phyloP scores from a whole-genome alignment of 2,329 filamentous ascomycete genomes.

The Raffaelea arxii region DNA sequence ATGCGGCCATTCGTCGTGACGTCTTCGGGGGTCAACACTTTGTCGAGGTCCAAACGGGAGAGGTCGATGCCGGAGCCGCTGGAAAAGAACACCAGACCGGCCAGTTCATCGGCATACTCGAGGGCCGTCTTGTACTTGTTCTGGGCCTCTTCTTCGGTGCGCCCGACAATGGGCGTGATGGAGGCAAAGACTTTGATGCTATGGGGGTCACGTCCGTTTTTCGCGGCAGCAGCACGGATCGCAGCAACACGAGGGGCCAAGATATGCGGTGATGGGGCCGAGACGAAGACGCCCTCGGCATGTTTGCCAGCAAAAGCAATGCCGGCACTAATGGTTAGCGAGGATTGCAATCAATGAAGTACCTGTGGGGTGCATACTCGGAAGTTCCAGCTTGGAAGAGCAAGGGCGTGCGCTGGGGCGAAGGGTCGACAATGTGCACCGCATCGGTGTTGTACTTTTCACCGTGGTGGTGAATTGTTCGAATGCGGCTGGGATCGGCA shows the following conservation, averaged over 20 bases:
- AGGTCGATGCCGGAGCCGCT: slow-evolving; percentile 17
- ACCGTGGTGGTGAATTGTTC: slow-evolving; percentile 9
- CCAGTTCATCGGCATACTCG: slow-evolving; percentile 12
- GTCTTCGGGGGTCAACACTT: slow-evolving; percentile 9
- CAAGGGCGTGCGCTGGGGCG: slow-evolving; percentile 13
- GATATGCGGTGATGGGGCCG: slow-evolving; percentile 7
- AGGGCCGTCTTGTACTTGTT: slow-evolving; percentile 11
- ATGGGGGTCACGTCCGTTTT: slow-evolving; percentile 11
- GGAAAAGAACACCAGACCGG: slow-evolving; percentile 15
- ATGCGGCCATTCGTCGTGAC: not conserved
- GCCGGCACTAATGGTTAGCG: too few species aligned
- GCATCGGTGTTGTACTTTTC: slow-evolving; percentile 1
- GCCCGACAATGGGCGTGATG: slow-evolving; percentile 12
- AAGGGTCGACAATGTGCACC: slow-evolving; percentile 9
- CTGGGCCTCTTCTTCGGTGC: slow-evolving; percentile 13
- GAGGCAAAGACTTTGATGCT: slow-evolving; percentile 12
- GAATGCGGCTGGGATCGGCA: slow-evolving; percentile 7
- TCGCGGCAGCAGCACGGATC: slow-evolving; percentile 8
- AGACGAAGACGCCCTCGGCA: slow-evolving; percentile 15
- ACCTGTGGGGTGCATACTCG: too few species aligned
- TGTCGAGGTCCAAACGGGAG: slow-evolving; percentile 14
- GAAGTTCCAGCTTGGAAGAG: slow-evolving; percentile 17
- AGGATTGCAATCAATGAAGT: too few species aligned
- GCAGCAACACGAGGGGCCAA: slow-evolving; percentile 5
- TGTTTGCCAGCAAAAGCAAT: slow-evolving; percentile 14